A percentile compares a stretch with the other conserved stretches of the same genome.
phyloP scores from a whole-genome alignment of 208 protist genomes.

The Strigomonas oncopelti region DNA sequence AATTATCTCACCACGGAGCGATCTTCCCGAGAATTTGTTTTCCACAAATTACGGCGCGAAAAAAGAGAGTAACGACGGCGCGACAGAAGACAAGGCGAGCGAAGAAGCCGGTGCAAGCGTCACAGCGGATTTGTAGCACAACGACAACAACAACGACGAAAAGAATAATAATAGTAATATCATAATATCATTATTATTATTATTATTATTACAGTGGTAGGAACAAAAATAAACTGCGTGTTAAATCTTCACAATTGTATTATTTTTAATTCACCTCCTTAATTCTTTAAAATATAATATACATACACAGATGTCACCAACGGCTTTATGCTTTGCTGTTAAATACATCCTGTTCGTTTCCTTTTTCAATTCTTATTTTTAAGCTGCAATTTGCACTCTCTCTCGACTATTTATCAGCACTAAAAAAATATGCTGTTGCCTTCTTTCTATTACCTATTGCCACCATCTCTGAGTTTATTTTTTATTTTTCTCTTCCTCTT shows the following conservation, averaged over 20 bases:
- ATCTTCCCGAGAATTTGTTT: neutral
- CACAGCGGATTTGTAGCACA: neutral
- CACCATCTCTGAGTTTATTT: no score
- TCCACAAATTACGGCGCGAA: neutral
- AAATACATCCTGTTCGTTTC: no score
- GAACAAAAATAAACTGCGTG: no score
- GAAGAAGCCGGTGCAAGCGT: neutral
- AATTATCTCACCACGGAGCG: constrained; percentile 29
- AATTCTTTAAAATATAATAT: no score
- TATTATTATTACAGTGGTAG: constrained; percentile 2
- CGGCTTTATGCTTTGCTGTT: no score
- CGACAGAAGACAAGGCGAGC: neutral
- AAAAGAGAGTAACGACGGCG: neutral
- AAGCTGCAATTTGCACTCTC: no score
- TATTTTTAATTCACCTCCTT: no score
- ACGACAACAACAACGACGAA: neutral
- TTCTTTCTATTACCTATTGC: neutral
- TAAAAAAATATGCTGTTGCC: no score
- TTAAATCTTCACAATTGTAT: neutral
- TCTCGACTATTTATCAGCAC: no score
- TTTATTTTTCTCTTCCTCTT: constrained; percentile 8
- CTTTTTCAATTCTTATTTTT: no score
- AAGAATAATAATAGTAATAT: neutral
- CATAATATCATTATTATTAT: constrained; percentile 2
- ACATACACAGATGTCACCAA: no score